A percentile compares a stretch with the other conserved stretches of the same genome.
Evolutionary conservation across 352 stramenopile genomes (phyloP).

Genomic region (Phytophthora brassicae): DNA sequence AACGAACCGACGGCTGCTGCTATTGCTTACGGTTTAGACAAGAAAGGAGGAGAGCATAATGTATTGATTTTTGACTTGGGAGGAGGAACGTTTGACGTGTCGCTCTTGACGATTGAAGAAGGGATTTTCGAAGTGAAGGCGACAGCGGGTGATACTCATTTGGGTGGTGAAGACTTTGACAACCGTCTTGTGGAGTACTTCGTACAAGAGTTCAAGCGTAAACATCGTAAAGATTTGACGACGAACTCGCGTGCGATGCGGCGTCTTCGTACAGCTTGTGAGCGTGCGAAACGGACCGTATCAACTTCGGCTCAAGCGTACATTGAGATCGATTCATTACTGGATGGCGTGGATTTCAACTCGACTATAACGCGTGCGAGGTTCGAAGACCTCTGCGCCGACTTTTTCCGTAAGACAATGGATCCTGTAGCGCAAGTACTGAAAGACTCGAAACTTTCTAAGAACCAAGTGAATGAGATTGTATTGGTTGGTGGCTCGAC

Average conservation of each 20-base stretch:
- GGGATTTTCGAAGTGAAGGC: constrained; percentile 97
- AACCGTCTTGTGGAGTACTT: constrained; percentile 95
- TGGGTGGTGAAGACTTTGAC: constrained; percentile 95
- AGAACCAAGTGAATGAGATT: constrained; percentile 75
- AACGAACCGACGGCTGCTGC: constrained; percentile 95
- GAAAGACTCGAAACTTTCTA: constrained; percentile 84
- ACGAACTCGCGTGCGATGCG: constrained; percentile 89
- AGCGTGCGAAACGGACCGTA: constrained; percentile 94
- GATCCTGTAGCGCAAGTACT: constrained; percentile 87
- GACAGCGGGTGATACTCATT: constrained; percentile 93
- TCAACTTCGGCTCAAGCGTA: constrained; percentile 94
- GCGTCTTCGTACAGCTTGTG: constrained; percentile 92
- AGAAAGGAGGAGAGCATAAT: constrained; percentile 93
- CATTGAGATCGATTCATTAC: constrained; percentile 94
- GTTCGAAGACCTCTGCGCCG: constrained; percentile 88
- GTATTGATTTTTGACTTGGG: constrained; percentile 97
- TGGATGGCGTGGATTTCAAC: constrained; percentile 94
- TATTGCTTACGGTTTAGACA: constrained; percentile 93
- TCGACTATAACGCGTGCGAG: constrained; percentile 90
- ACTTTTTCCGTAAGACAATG: constrained; percentile 92
- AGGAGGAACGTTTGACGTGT: constrained; percentile 95
- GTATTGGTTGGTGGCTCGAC: constrained; percentile 82
- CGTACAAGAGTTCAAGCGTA: constrained; percentile 91
- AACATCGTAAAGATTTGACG: constrained; percentile 86
- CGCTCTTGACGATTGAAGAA: constrained; percentile 93